Evolutionary conservation across 1,284 basidiomycete species (phyloP).

Genomic region (Cerrena zonata): DNA sequence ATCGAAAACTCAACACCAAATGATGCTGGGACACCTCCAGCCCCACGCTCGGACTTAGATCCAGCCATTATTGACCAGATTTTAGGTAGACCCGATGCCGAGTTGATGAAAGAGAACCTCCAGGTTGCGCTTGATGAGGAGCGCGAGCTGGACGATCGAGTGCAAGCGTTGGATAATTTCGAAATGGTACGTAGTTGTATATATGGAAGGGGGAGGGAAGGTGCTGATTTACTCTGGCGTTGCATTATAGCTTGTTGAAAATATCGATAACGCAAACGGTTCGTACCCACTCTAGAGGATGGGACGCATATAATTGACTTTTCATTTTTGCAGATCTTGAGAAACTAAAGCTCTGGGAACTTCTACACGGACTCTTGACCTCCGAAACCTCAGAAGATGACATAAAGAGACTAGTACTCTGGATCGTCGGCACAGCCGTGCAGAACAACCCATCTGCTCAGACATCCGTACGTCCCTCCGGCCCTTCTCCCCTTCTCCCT

Average conservation of each 20-base stretch:
- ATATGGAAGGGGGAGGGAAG: not conserved
- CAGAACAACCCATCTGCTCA: slow-evolving; percentile 95
- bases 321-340: slow-evolving; percentile 58
- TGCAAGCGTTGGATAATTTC: slow-evolving; percentile 85
- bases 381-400: slow-evolving; percentile 49
- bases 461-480: slow-evolving; percentile 55
- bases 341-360: slow-evolving; percentile 81
- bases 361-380: slow-evolving; percentile 65
- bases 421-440: slow-evolving; percentile 90
- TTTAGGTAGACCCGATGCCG: slow-evolving; percentile 80
- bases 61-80: slow-evolving; percentile 81
- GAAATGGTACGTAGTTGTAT: slow-evolving; percentile 72
- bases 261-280: slow-evolving; percentile 95
- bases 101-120: slow-evolving; percentile 84
- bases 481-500: not conserved
- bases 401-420: slow-evolving; percentile 73
- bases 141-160: slow-evolving; percentile 58
- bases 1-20: slow-evolving; percentile 56
- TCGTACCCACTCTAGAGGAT: slow-evolving; percentile 17
- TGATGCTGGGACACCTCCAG: slow-evolving; percentile 22
- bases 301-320: not conserved
- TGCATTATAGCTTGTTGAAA: slow-evolving; percentile 72
- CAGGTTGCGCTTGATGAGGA: slow-evolving; percentile 62
- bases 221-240: not conserved
- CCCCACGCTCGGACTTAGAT: slow-evolving; percentile 52